phyloP scores from a whole-genome alignment of 2,329 filamentous ascomycete species.

The Verticillium albo-atrum region DNA sequence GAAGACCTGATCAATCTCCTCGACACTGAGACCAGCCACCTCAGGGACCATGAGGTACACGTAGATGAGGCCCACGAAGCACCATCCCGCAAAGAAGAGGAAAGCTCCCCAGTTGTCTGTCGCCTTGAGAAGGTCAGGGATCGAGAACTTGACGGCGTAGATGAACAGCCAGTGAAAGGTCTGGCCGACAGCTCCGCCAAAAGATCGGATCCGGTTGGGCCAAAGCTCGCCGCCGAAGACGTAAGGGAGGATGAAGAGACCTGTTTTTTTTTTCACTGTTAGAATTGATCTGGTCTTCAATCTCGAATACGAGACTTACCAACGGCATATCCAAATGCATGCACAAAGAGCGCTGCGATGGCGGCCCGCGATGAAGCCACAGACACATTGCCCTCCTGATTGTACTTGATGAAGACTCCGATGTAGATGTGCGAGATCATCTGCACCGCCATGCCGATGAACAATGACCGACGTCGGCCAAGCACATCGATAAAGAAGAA shows the following conservation, averaged over 20 bases:
- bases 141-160: slow-evolving; percentile 28
- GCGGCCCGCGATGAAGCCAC: slow-evolving; percentile 28
- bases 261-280: slow-evolving; percentile 4
- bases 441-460: slow-evolving; percentile 29
- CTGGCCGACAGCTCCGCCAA: slow-evolving; percentile 33
- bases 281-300: not conserved
- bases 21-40: slow-evolving; percentile 24
- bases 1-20: slow-evolving; percentile 26
- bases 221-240: slow-evolving; percentile 39
- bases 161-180: slow-evolving; percentile 38
- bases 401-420: slow-evolving; percentile 31
- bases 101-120: slow-evolving; percentile 38
- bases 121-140: slow-evolving; percentile 25
- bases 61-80: slow-evolving; percentile 29
- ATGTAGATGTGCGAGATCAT: slow-evolving; percentile 36
- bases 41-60: slow-evolving; percentile 34
- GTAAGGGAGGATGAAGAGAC: slow-evolving; percentile 33
- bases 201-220: slow-evolving; percentile 38
- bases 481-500: slow-evolving; percentile 41
- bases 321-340: slow-evolving; percentile 38
- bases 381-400: slow-evolving; percentile 18
- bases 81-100: slow-evolving; percentile 35
- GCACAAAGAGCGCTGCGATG: slow-evolving; percentile 38
- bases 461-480: slow-evolving; percentile 31
- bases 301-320: slow-evolving; percentile 11